Evolutionary conservation across 2,329 filamentous ascomycete species (phyloP).

Genomic region (Lachnellula occidentalis): DNA sequence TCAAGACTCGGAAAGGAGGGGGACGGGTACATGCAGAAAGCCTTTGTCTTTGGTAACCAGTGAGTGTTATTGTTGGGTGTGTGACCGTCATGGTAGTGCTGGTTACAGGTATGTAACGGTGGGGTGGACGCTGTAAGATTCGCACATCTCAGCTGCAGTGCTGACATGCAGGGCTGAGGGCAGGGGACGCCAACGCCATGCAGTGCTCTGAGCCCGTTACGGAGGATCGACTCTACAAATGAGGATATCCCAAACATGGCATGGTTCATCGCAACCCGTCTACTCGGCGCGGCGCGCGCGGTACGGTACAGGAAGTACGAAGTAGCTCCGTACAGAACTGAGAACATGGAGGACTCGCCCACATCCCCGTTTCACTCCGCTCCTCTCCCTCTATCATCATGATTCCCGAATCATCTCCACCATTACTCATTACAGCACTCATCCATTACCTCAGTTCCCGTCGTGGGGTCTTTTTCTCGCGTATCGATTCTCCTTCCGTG

Average conservation of each 20-base stretch:
- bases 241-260: not conserved
- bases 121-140: not conserved
- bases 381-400: not conserved
- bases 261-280: not conserved
- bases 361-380: not conserved
- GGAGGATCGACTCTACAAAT: not conserved
- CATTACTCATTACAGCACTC: no score
- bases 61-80: not conserved
- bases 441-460: not conserved
- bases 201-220: no score
- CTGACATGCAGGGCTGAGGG: not conserved
- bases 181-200: not conserved
- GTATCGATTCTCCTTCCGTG: slow-evolving; percentile 9
- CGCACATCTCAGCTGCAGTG: not conserved
- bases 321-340: no score
- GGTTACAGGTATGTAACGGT: no score
- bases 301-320: not conserved
- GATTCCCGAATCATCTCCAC: no score
- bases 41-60: not conserved
- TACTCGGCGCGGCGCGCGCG: not conserved
- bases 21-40: not conserved
- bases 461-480: slow-evolving; percentile 3
- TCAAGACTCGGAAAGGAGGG: not conserved
- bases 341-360: not conserved
- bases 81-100: not conserved